Base-by-base conservation (phyloP, 371 early-diverging fungal genomes). In the Saksenaea vasiformis region DNA sequence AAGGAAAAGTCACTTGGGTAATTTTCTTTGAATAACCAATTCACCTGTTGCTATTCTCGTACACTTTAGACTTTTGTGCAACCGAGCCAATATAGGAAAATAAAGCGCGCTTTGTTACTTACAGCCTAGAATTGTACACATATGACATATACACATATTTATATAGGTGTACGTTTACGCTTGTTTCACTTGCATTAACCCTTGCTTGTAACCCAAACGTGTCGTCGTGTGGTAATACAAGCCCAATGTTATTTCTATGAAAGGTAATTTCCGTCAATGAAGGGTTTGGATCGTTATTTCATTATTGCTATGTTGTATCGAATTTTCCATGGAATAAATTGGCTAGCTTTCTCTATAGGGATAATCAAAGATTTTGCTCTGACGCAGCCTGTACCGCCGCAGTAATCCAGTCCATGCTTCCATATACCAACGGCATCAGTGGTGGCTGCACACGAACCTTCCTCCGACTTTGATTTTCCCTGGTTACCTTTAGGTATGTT, bases 401-500 rank as follows among this genome's bases (percentile, higher is more conserved):
- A 47, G 22, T 11, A 22, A 47, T 47, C 51, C 51, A 47, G 8
- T 47, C 51, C 10, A 47, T 19, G 17, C 19, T 47, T 10, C 51
- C 51, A 22, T n/a, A 22, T 22, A 10, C 10, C 10, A 47, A 22
- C 7, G 22, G n/a, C 24, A 8, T 9, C 22, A 11, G 24, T 8
- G 51, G 51, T 47, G 51, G 22, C n/a, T 11, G 39, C n/a, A 10
- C 1, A 31, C 31, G 7, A 31, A 31, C 31, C 31, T 39, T 11
- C 39, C n/a, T n/a, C 11, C 11, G 39, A 11, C 39, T 39, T 11
- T 39, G 11, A 3, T n/a, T 39, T n/a, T 39, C 39, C 39, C 11
- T 2, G 15, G n/a, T 39, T n/a, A 10, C 3, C 9, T 38, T 64
- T 43, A 74, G 54, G 56, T 72, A 72, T 10, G 55, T 58, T 27